Conservation (phyloP, 2,329 filamentous ascomycete genomes). For the Rhexocercosporidium sp. region DNA sequence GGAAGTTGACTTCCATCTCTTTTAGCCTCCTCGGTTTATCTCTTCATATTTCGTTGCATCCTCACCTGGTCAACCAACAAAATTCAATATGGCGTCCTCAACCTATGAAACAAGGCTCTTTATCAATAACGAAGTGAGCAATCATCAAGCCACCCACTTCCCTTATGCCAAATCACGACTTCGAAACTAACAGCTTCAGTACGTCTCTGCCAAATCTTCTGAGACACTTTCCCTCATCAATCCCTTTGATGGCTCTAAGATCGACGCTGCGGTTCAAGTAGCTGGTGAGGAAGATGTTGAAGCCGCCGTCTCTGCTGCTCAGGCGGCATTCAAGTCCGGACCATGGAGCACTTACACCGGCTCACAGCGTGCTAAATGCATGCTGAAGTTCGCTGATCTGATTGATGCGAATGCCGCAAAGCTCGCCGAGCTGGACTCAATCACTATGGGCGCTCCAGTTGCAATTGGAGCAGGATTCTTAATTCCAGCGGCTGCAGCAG, state of each 20-base stretch:
- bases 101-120: slow-evolving; percentile 44
- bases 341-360: slow-evolving; percentile 43
- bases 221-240: slow-evolving; percentile 40
- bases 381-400: slow-evolving; percentile 46
- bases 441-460: slow-evolving; percentile 52
- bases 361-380: slow-evolving; percentile 17
- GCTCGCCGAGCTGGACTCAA: slow-evolving; percentile 48
- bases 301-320: slow-evolving; percentile 50
- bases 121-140: slow-evolving; percentile 54
- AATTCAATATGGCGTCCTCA: background rate
- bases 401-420: slow-evolving; percentile 45
- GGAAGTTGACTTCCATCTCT: background rate
- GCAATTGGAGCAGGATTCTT: slow-evolving; percentile 50
- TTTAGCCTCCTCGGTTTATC: background rate
- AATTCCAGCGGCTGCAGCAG: slow-evolving; percentile 40
- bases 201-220: slow-evolving; percentile 18
- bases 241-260: slow-evolving; percentile 52
- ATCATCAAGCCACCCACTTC: background rate
- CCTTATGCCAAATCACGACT: too few relatives aligned
- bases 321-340: slow-evolving; percentile 48
- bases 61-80: background rate
- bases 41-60: background rate
- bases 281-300: slow-evolving; percentile 46
- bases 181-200: slow-evolving; percentile 37
- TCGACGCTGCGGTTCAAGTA: slow-evolving; percentile 45